Evolutionary conservation across 768 basidiomycete genomes (phyloP).

Genomic region (Rhizopogon rudus): DNA sequence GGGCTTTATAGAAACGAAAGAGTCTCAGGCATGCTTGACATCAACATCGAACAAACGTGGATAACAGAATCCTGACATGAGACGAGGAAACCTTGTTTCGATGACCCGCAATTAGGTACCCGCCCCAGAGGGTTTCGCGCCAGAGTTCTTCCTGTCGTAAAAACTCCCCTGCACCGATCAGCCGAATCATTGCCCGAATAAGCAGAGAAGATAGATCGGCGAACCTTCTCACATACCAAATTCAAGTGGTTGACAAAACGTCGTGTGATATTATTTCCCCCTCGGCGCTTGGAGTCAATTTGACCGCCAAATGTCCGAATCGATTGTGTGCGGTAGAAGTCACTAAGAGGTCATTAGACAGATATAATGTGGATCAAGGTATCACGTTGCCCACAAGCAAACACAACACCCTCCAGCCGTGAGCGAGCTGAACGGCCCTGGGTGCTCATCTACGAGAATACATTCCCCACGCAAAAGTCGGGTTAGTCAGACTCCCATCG

Average conservation of each 20-base stretch:
- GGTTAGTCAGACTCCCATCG: not conserved
- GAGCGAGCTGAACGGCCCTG: not conserved
- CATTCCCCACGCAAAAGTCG: not conserved
- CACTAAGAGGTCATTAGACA: not conserved
- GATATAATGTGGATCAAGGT: not conserved
- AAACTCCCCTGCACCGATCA: constrained; percentile 8
- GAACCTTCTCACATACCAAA: constrained; percentile 16
- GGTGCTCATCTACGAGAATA: not conserved
- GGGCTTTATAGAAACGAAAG: constrained; percentile 19
- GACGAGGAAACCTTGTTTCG: constrained; percentile 24
- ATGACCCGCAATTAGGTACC: constrained; percentile 20
- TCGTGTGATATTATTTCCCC: constrained; percentile 12
- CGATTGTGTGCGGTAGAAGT: not conserved
- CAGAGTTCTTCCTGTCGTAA: constrained; percentile 14
- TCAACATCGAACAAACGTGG: constrained; percentile 13
- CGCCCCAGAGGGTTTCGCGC: constrained; percentile 8
- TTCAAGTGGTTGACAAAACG: constrained; percentile 7
- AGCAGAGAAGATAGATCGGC: constrained; percentile 11
- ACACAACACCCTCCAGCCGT: not conserved
- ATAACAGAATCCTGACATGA: constrained; percentile 26
- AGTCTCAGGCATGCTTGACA: constrained; percentile 9
- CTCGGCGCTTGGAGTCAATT: not conserved
- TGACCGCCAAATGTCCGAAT: no score
- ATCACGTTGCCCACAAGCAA: not conserved
- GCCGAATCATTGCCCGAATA: constrained; percentile 7